Evolutionary conservation across 352 stramenopile species (phyloP).

Genomic region (Pythium dissotocum): DNA sequence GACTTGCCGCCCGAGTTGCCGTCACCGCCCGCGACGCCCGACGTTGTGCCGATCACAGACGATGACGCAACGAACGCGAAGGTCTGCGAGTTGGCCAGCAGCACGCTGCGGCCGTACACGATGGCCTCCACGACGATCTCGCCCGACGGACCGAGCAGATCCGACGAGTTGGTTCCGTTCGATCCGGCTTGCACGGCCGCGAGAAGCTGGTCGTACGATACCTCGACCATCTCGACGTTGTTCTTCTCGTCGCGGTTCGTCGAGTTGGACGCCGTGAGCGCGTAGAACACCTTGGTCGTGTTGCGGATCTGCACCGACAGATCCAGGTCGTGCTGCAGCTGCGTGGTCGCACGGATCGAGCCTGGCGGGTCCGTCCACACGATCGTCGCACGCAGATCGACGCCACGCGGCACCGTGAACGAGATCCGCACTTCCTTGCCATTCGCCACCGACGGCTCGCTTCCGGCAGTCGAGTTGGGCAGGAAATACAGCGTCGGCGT

Average conservation of each 20-base stretch:
- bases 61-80: slow-evolving; percentile 84
- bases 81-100: slow-evolving; percentile 52
- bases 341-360: slow-evolving; percentile 54
- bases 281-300: slow-evolving; percentile 52
- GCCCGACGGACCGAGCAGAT: slow-evolving; percentile 37
- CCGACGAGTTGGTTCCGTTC: slow-evolving; percentile 16
- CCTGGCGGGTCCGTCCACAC: slow-evolving; percentile 82
- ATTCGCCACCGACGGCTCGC: slow-evolving; percentile 55
- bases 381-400: slow-evolving; percentile 69
- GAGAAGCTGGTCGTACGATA: slow-evolving; percentile 65
- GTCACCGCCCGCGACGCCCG: slow-evolving; percentile 19
- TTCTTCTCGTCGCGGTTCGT: slow-evolving; percentile 72
- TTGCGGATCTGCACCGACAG: slow-evolving; percentile 67
- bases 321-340: slow-evolving; percentile 82
- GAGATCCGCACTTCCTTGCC: slow-evolving; percentile 63
- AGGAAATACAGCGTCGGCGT: slow-evolving; percentile 64
- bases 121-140: slow-evolving; percentile 77
- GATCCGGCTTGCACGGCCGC: slow-evolving; percentile 32
- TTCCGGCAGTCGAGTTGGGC: slow-evolving; percentile 68
- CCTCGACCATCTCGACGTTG: slow-evolving; percentile 85
- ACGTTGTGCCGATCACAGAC: slow-evolving; percentile 65
- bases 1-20: not conserved
- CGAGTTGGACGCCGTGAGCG: slow-evolving; percentile 50
- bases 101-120: slow-evolving; percentile 63
- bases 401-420: slow-evolving; percentile 62